These are phyloP conservation scores for Phytophthora lateralis DNA, from an alignment of 352 stramenopile genomes.

Conservation along the genomic window DNA sequence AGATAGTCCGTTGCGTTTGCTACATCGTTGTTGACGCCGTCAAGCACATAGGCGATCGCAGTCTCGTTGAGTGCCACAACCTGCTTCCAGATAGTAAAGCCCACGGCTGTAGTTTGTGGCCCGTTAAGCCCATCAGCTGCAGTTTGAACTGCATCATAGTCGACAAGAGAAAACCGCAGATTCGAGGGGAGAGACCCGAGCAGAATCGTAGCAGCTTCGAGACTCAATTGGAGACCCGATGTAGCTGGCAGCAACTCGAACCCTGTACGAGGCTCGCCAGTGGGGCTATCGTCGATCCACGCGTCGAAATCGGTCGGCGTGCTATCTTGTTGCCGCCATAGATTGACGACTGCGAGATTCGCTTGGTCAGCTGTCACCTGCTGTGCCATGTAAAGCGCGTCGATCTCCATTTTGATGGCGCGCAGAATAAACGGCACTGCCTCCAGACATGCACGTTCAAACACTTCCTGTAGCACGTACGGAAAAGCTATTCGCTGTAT, in stretches of 20 bases:
- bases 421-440: conserved; percentile 59
- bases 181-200: conserved; percentile 61
- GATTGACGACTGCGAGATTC: conserved; percentile 57
- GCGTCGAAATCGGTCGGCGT: conserved; percentile 58
- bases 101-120: conserved; percentile 38
- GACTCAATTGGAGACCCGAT: conserved; percentile 49
- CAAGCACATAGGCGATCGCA: conserved; percentile 57
- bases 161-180: conserved; percentile 68
- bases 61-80: conserved; percentile 68
- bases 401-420: conserved; percentile 72
- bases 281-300: conserved; percentile 69
- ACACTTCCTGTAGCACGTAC: conserved; percentile 65
- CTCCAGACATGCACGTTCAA: conserved; percentile 65
- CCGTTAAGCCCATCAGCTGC: conserved; percentile 21
- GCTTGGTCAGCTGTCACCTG: conserved; percentile 38
- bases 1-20: conserved; percentile 52
- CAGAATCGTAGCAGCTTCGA: conserved; percentile 58
- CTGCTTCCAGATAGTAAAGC: conserved; percentile 82
- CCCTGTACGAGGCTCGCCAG: conserved; percentile 44
- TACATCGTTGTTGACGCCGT: conserved; percentile 72
- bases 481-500: conserved; percentile 60
- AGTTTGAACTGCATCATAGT: conserved; percentile 48
- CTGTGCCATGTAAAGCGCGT: conserved; percentile 53
- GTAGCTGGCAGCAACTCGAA: conserved; percentile 65
- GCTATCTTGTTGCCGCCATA: conserved; percentile 47